Evolutionary conservation across 2,329 filamentous ascomycete species (phyloP).

Genomic region (Ceratocystis huliohia): DNA sequence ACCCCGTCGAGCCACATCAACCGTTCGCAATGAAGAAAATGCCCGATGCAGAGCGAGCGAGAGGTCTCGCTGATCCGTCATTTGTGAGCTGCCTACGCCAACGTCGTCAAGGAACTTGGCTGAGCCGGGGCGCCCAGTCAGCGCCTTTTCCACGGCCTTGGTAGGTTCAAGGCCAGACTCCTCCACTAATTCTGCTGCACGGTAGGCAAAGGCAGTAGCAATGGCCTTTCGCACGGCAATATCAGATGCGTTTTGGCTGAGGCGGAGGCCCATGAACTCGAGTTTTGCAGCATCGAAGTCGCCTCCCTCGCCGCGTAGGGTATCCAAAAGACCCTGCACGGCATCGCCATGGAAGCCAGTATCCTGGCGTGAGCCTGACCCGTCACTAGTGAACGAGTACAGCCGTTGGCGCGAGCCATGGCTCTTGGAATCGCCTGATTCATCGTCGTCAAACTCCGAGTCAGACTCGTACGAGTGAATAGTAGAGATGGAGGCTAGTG

Average conservation of each 20-base stretch:
- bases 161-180: constrained; percentile 43
- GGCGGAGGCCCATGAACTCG: constrained; percentile 85
- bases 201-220: constrained; percentile 71
- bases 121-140: constrained; percentile 43
- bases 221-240: constrained; percentile 78
- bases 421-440: constrained; percentile 29
- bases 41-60: constrained; percentile 71
- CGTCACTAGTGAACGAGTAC: constrained; percentile 60
- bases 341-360: constrained; percentile 73
- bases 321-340: constrained; percentile 73
- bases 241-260: constrained; percentile 82
- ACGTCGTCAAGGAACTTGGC: constrained; percentile 46
- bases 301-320: constrained; percentile 58
- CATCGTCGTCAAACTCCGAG: constrained; percentile 50
- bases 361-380: constrained; percentile 47
- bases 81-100: constrained; percentile 50
- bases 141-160: constrained; percentile 51
- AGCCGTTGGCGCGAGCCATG: constrained; percentile 55
- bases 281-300: constrained; percentile 75
- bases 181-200: constrained; percentile 56
- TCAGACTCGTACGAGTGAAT: constrained; percentile 40
- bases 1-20: constrained; percentile 36
- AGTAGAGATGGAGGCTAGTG: constrained; percentile 44
- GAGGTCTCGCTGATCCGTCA: constrained; percentile 74
- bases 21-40: constrained; percentile 51